Conservation (phyloP, 108 stramenopile genomes). For the Schizochytrium sp. region DNA sequence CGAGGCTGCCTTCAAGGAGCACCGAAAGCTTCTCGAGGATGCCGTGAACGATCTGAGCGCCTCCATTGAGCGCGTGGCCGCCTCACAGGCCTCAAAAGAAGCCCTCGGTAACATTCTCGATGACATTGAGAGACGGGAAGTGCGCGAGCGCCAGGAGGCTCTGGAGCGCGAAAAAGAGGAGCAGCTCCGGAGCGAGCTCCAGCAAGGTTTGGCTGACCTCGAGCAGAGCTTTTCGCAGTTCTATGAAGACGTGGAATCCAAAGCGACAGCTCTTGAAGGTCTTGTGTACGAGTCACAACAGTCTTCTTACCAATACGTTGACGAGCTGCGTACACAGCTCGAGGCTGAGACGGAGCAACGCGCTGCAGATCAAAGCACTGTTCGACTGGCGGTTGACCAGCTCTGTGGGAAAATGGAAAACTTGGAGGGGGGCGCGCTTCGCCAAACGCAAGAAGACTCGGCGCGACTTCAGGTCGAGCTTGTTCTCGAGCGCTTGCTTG, state of each 20-base stretch:
- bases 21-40: background rate
- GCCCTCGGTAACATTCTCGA: background rate
- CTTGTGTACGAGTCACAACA: background rate
- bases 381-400: background rate
- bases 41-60: background rate
- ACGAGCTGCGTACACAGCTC: background rate
- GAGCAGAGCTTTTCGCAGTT: background rate
- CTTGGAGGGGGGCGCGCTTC: background rate
- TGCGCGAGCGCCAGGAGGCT: background rate
- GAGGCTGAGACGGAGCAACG: background rate
- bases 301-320: background rate
- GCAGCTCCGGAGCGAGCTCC: background rate
- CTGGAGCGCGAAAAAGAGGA: background rate
- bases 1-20: background rate
- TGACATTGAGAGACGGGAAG: background rate
- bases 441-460: background rate
- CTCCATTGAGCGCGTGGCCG: background rate
- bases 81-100: background rate
- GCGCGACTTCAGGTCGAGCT: background rate
- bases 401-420: background rate
- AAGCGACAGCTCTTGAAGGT: background rate
- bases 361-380: background rate
- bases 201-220: background rate
- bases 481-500: background rate
- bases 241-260: background rate